Evolutionary conservation across 257 asterid species (phyloP).

Genomic region (Nyctanthes arbortristis): DNA sequence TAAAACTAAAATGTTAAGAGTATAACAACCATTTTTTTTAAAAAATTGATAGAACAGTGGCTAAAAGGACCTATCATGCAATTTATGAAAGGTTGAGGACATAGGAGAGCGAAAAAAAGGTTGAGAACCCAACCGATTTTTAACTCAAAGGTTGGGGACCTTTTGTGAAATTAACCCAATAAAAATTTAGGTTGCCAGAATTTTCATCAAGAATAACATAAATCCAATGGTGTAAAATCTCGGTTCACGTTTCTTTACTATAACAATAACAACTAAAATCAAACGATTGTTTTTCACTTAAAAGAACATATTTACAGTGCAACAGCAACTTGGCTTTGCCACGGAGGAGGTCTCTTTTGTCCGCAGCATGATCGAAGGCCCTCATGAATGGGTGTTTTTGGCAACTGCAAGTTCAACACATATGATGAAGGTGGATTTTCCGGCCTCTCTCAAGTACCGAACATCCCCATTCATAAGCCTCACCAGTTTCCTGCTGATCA

Average conservation of each 20-base stretch:
- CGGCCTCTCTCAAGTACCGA: constrained; percentile 83
- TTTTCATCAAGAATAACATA: not conserved
- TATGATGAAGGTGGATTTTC: constrained; percentile 71
- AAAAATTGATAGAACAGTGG: too few species aligned
- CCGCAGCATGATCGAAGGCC: not conserved
- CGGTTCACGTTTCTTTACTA: too few species aligned
- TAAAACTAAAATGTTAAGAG: too few species aligned
- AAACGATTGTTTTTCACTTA: not conserved
- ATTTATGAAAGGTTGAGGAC: too few species aligned
- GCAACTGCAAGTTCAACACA: constrained; percentile 78
- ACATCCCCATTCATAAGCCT: constrained; percentile 97
- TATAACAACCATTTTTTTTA: too few species aligned
- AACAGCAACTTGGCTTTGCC: constrained; percentile 1
- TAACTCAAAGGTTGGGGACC: too few species aligned
- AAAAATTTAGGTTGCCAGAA: not conserved
- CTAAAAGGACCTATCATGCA: too few species aligned
- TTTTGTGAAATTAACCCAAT: too few species aligned
- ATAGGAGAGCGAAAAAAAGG: too few species aligned
- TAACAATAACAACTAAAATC: not conserved
- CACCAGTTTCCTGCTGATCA: constrained; percentile 78
- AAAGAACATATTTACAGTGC: not conserved
- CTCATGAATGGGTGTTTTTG: constrained; percentile 27
- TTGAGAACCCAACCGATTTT: too few species aligned
- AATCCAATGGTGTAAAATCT: too few species aligned
- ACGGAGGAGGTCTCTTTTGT: not conserved